These are phyloP conservation scores for Euphorbia schlechtendalii DNA, from an alignment of 441 rosid genomes.

Conservation along the genomic window DNA sequence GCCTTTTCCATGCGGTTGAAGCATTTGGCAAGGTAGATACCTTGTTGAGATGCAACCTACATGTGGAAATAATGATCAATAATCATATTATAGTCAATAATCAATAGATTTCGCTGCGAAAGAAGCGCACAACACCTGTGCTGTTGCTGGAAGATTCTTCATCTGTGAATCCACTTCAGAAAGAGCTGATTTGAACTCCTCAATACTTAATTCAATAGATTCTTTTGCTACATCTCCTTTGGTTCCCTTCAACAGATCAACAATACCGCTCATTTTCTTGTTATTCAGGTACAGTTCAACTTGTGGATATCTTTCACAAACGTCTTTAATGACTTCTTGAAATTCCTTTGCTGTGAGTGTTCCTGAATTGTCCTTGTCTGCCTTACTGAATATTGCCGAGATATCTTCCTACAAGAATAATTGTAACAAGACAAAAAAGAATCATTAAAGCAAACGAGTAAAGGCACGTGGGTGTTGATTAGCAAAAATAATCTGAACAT, in stretches of 20 bases:
- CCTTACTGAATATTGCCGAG: slow-evolving; percentile 68
- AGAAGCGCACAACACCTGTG: slow-evolving; percentile 47
- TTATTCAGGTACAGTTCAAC: slow-evolving; percentile 75
- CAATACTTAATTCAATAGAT: slow-evolving; percentile 61
- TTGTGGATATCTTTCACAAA: slow-evolving; percentile 89
- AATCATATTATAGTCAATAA: not conserved
- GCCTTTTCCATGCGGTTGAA: slow-evolving; percentile 88
- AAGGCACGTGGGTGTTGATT: not conserved
- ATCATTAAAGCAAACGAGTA: not conserved
- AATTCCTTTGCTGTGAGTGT: slow-evolving; percentile 77
- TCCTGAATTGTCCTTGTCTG: slow-evolving; percentile 89
- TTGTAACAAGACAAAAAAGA: not conserved
- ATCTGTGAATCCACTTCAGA: slow-evolving; percentile 79
- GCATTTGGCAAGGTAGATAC: slow-evolving; percentile 80
- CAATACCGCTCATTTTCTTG: slow-evolving; percentile 53
- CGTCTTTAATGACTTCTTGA: slow-evolving; percentile 69
- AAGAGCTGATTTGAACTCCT: slow-evolving; percentile 71
- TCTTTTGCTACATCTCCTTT: slow-evolving; percentile 56
- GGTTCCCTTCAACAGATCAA: slow-evolving; percentile 63
- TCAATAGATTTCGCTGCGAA: not conserved
- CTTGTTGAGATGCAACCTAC: slow-evolving; percentile 97
- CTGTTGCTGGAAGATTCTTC: slow-evolving; percentile 95
- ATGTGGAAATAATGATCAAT: not conserved
- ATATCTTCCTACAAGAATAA: slow-evolving; percentile 64
- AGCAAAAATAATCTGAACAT: too few relatives aligned